A percentile compares a stretch with the other conserved stretches of the same genome.
Evolutionary conservation across 139 green algal genomes (phyloP).

Genomic region (Dunaliella primolecta): DNA sequence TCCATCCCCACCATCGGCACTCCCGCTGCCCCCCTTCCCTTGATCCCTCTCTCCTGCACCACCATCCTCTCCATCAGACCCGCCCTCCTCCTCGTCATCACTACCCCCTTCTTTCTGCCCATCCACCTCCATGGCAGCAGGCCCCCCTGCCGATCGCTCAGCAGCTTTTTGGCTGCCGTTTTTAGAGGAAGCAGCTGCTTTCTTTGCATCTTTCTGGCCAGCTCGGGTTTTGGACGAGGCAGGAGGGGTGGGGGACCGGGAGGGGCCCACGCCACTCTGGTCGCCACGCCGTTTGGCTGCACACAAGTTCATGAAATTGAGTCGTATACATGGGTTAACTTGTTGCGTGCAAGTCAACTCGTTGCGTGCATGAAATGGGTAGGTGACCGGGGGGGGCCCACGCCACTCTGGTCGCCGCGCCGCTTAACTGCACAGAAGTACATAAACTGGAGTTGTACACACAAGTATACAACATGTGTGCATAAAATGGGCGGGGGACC

Average conservation of each 20-base stretch:
- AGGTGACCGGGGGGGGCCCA: slow-evolving; percentile 6
- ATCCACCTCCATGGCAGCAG: neutral
- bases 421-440: neutral
- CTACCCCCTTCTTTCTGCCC: neutral
- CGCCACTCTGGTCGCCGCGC: slow-evolving; percentile 25
- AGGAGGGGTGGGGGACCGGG: neutral
- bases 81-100: neutral
- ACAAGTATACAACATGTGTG: too few relatives aligned
- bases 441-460: too few relatives aligned
- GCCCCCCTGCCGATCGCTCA: neutral
- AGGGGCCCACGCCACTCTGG: slow-evolving; percentile 24
- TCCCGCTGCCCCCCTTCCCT: neutral
- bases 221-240: too few relatives aligned
- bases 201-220: too few relatives aligned
- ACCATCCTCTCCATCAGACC: neutral
- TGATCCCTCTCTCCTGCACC: neutral
- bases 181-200: too few relatives aligned
- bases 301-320: neutral
- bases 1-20: too few relatives aligned
- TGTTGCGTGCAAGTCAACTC: too few relatives aligned
- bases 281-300: slow-evolving; percentile 17
- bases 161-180: too few relatives aligned
- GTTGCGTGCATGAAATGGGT: too few relatives aligned
- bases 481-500: too few relatives aligned
- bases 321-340: too few relatives aligned